These are phyloP conservation scores for Pelagophyceae sp. DNA, from an alignment of 352 stramenopile genomes.

Conservation along the genomic window DNA sequence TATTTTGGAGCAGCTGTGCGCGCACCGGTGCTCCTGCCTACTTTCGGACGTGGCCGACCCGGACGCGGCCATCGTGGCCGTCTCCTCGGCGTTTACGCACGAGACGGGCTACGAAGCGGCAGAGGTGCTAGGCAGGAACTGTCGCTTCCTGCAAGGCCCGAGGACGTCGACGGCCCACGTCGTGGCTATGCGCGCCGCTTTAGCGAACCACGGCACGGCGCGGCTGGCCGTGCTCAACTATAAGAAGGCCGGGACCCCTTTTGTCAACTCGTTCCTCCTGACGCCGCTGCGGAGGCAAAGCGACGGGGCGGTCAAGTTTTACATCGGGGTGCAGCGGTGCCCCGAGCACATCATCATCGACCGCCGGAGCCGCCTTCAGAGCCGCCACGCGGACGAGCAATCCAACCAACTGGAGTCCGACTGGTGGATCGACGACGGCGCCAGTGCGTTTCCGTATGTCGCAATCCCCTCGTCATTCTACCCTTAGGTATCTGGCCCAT, in stretches of 20 bases:
- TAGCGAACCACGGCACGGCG: background rate
- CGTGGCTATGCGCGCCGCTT: background rate
- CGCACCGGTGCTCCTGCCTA: background rate
- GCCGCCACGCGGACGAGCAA: background rate
- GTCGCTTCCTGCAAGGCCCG: slow-evolving; percentile 10
- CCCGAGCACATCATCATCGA: background rate
- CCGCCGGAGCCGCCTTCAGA: background rate
- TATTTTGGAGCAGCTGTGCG: background rate
- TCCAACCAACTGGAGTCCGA: no score
- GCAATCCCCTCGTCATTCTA: no score
- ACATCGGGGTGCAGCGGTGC: slow-evolving; percentile 8
- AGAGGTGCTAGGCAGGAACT: slow-evolving; percentile 4
- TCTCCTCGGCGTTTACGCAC: background rate
- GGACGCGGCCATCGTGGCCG: slow-evolving; percentile 10
- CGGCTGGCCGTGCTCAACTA: slow-evolving; percentile 2
- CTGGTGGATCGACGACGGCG: background rate
- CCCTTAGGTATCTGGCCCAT: no score
- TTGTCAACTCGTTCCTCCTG: slow-evolving; percentile 3
- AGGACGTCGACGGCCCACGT: background rate
- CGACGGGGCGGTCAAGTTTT: background rate
- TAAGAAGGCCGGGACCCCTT: background rate
- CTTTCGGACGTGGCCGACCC: background rate
- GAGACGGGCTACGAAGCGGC: background rate
- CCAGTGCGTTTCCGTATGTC: no score
- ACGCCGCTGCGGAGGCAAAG: background rate